Base-by-base conservation (phyloP, 768 basidiomycete species). In the Naganishia randhawae region DNA sequence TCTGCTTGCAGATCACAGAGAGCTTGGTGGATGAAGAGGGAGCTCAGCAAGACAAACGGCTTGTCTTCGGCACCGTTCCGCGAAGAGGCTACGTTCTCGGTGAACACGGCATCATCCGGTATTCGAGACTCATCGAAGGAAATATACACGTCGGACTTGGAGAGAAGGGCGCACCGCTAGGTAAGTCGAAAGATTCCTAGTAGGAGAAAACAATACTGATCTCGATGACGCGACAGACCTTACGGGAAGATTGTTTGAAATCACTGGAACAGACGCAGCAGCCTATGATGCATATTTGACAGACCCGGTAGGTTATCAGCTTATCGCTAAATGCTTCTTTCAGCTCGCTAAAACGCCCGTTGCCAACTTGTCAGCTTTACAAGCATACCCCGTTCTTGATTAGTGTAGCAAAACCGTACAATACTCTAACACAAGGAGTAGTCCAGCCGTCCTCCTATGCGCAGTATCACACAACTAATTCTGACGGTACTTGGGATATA, bases 341-440 rank as follows among this genome's bases (percentile, higher is more conserved):
- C 16, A n/a, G 45, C 51, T 32, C 33, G 33, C 54, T 48, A 27
- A 62, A 22, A 32, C n/a, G 3, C 1, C 29, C 42, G 9, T 65
- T 22, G 14, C 35, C n/a, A 7, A 19, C 17, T 22, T 27, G 5
- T 10, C 31, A 70, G 62, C 71, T 78, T 14, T 80, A 80, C 74
- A 80, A 80, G 65, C 76, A 79, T 52, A 76, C 75, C 2, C 78
- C 78, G 0, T 78, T 75, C 55, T 70, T 80, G 1, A 73, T 80
- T 42, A 73, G 71, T 42, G 39, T 75, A 7, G 50, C 48, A 17
- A 68, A 25, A 41, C 50, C 29, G 32, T 42, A 31, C 33, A 41
- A 29, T 17, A 31, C 51, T 31, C 10, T 3, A 22, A 64, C 2
- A 32, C 52, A 41, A 5, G 29, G 42, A 50, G 35, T 48, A 61